Evolutionary conservation across 306 rosid species (phyloP).

Genomic region (Leucaena leucocephala): DNA sequence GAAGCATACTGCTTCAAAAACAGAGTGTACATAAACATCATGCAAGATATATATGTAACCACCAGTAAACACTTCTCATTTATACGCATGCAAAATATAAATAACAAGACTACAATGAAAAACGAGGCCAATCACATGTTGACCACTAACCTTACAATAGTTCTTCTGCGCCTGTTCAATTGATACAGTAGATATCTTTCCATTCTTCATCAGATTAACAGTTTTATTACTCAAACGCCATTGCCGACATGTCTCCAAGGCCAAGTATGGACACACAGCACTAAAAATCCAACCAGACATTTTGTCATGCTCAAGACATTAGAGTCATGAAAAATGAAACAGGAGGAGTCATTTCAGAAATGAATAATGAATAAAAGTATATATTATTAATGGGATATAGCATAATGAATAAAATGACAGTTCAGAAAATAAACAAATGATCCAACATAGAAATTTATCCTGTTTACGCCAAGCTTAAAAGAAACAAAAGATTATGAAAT

Average conservation of each 20-base stretch:
- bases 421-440: constrained; percentile 30
- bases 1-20: not conserved
- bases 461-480: constrained; percentile 19
- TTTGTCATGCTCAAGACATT: constrained; percentile 28
- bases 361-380: not conserved
- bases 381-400: not conserved
- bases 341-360: too few species aligned
- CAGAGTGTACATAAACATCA: not conserved
- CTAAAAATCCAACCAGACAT: constrained; percentile 48
- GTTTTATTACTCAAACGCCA: constrained; percentile 98
- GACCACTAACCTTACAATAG: constrained; percentile 74
- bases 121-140: constrained; percentile 4
- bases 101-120: not conserved
- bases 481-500: constrained; percentile 18
- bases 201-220: constrained; percentile 93
- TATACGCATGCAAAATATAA: not conserved
- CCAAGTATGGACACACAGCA: constrained; percentile 96
- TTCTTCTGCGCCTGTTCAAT: constrained; percentile 99
- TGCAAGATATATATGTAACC: constrained; percentile 7
- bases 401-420: constrained; percentile 14
- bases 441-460: constrained; percentile 13
- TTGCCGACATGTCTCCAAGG: constrained; percentile 96
- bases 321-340: not conserved
- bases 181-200: constrained; percentile 97
- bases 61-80: not conserved